phyloP scores from a whole-genome alignment of 352 stramenopile species.

The Phytophthora podocarpi region DNA sequence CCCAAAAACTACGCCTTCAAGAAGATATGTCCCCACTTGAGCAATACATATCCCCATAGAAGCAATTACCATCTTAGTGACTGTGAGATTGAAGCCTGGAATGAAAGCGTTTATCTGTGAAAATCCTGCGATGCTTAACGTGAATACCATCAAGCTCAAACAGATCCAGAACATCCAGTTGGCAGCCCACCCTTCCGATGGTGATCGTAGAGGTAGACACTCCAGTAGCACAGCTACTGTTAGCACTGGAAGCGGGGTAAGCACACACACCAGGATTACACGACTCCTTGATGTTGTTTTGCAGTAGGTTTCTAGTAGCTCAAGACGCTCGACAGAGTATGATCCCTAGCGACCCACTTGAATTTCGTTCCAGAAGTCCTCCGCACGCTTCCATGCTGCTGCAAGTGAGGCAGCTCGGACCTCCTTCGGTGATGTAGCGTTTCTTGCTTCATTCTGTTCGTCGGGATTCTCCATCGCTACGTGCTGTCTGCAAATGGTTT shows the following conservation, averaged over 20 bases:
- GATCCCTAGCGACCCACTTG: constrained; percentile 19
- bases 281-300: constrained; percentile 11
- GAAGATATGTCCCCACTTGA: constrained; percentile 1
- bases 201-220: too few species aligned
- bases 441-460: neutral
- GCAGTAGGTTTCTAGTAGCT: constrained; percentile 7
- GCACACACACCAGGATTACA: constrained; percentile 13
- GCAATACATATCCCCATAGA: constrained; percentile 8
- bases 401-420: neutral
- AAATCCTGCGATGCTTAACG: constrained; percentile 5
- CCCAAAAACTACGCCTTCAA: constrained; percentile 5
- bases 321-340: constrained; percentile 17
- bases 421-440: neutral
- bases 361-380: constrained; percentile 14
- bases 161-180: constrained; percentile 21
- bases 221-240: constrained; percentile 2
- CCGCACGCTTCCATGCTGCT: neutral
- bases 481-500: neutral
- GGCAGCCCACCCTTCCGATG: too few species aligned
- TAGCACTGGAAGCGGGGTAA: constrained; percentile 14
- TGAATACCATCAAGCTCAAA: constrained; percentile 11
- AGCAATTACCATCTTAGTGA: constrained; percentile 1
- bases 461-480: neutral
- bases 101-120: constrained; percentile 24
- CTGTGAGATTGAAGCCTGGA: constrained; percentile 6